Evolutionary conservation across 2,329 filamentous ascomycete species (phyloP), one percentile per base, ranked within the genome.

Genomic region (Colletotrichum tabaci): DNA sequence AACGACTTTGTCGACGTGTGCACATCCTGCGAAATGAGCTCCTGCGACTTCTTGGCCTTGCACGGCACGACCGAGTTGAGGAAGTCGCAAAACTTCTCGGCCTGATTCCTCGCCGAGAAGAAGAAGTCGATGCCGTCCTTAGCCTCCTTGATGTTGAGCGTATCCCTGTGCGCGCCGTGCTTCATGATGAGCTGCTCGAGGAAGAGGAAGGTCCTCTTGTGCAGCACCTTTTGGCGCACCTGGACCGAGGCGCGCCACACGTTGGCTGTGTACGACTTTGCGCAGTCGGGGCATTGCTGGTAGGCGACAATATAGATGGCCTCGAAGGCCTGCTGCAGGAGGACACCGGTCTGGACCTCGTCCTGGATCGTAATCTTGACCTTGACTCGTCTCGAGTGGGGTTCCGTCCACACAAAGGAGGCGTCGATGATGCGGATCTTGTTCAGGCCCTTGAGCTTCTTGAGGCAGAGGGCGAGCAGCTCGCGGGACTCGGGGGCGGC

Each of bases 91-190:
- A 98, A 96, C 78, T 94, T 95, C 79, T 97, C 94, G 9, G 95
- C 96, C 77, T 97, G 93, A 79, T 98, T 99, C 77, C 94, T 88
- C 70, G 93, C 91, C 0, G 94, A 89, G 79, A 96, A 99, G 87
- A 92, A 99, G 82, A 99, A 99, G 81, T 99, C 96, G 71, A 99
- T 91, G 1, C 96, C 96, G 77, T 98, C 95, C 83, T 95, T 95
- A 38, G 94, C 93, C 84, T 99, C 96, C 81, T 97, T 98, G 84
- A 99, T 99, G 82, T 98, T 99, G 83, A 98, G 95, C 0, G 96
- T 96, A 76, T 99, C 95, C 75, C 91, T 90, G 82, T 98, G 95
- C 4, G 96, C 96, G 67, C 90, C 90, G 81, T 98, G 95, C 86
- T 98, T 98, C 77, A 99, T 87, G 77, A 99, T 97, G 67, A 98